These are phyloP conservation scores for Penicillium tannophilum DNA, from an alignment of 495 filamentous ascomycete species.

Conservation along the genomic window DNA sequence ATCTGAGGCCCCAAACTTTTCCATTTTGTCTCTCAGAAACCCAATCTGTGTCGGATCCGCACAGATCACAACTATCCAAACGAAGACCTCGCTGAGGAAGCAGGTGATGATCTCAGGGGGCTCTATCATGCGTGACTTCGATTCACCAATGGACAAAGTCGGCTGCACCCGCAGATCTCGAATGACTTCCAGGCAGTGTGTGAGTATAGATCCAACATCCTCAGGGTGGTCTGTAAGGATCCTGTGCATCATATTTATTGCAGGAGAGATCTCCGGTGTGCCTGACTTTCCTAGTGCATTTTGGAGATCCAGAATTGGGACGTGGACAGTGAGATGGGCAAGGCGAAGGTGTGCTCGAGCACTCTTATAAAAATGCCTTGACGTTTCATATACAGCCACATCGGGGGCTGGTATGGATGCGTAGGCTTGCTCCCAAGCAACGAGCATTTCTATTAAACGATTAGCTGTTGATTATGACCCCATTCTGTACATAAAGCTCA, in stretches of 20 bases:
- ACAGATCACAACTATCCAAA: conserved; percentile 4
- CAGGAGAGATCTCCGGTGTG: conserved; percentile 1
- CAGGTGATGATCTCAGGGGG: conserved; percentile 12
- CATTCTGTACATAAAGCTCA: background rate
- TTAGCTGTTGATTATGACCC: background rate
- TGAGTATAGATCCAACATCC: background rate
- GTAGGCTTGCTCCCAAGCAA: conserved; percentile 10
- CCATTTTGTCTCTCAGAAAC: background rate
- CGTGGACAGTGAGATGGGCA: conserved; percentile 7
- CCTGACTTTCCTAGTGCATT: conserved; percentile 14
- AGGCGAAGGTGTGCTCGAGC: conserved; percentile 1
- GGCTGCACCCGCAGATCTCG: background rate
- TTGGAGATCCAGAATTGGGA: conserved; percentile 15
- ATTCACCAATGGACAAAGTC: background rate
- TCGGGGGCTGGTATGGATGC: conserved; percentile 1
- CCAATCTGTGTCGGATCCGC: background rate
- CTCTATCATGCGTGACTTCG: conserved; percentile 3
- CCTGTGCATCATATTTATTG: conserved; percentile 1
- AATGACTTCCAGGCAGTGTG: background rate
- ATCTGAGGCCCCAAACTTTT: background rate
- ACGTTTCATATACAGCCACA: background rate
- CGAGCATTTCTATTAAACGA: background rate
- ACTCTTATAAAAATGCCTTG: conserved; percentile 10
- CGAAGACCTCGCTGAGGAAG: conserved; percentile 9
- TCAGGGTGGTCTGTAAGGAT: background rate